Base-by-base conservation (phyloP, 1,284 basidiomycete genomes). In the Sporisorium scitamineum region DNA sequence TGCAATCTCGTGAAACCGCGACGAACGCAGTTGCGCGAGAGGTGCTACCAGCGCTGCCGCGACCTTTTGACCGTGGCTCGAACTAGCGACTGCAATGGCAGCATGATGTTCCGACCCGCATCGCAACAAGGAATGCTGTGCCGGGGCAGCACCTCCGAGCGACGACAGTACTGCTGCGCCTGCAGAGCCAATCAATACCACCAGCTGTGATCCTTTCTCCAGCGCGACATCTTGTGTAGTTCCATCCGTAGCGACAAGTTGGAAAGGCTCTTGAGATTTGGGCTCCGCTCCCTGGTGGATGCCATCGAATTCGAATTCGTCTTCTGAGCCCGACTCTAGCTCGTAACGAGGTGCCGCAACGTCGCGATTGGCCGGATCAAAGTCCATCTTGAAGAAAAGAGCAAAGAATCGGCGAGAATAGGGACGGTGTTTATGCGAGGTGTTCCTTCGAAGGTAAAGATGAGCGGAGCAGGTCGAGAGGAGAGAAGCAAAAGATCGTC, bases 321-420 rank as follows among this genome's bases (percentile, higher is more conserved):
- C 72, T 37, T 75, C 72, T 2, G 72, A 75, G 41, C 67, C 67
- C 9, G 67, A 70, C 52, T 75, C 72, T n/a, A 75, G 47, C 50
- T 75, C 72, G 62, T 75, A 67, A 22, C 60, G 56, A 16, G 72
- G 60, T n/a, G 67, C 57, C 1, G 72, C 51, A 16, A 39, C 57
- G 16, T 70, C 72, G 18, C 67, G 67, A 14, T 64, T 65, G 7
- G 65, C 59, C 5, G 72, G 72, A 26, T 75, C 72, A 22, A 70
- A 70, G 8, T 75, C 67, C 72, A 75, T 75, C 18, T 34, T 63
- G 45, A 16, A 22, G 3, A 37, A 20, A 7, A 26, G 22, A 44
- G 44, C 24, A 14, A 13, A 18, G n/a, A 0, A 2, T 51, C 7
- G 27, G 11, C 37, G 13, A 27, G n/a, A n/a, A n/a, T n/a, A n/a